These are phyloP conservation scores for Jackrogersella multiformis DNA, from an alignment of 495 filamentous ascomycete species.

Conservation along the genomic window DNA sequence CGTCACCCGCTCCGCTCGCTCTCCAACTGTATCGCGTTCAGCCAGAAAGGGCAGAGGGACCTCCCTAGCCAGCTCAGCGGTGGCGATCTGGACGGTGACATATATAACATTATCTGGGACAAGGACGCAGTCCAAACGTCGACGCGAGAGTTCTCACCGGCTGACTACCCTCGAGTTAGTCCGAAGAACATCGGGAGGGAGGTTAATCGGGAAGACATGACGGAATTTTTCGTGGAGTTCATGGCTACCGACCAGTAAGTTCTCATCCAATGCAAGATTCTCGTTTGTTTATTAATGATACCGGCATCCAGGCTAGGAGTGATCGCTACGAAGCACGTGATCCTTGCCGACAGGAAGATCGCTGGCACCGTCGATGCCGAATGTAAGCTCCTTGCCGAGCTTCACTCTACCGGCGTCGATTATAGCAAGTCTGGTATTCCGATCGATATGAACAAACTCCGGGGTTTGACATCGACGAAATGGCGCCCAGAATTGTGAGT, in stretches of 20 bases:
- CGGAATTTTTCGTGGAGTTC: constrained; percentile 79
- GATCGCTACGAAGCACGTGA: constrained; percentile 72
- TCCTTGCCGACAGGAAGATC: constrained; percentile 69
- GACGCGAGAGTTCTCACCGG: constrained; percentile 57
- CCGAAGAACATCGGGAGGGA: constrained; percentile 65
- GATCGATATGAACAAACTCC: constrained; percentile 56
- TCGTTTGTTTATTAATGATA: neutral
- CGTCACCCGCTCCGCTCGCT: constrained; percentile 68
- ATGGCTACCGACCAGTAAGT: constrained; percentile 73
- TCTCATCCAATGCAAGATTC: neutral
- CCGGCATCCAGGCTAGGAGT: constrained; percentile 60
- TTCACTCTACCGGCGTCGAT: constrained; percentile 83
- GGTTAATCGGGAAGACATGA: constrained; percentile 70
- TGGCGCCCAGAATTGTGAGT: constrained; percentile 57
- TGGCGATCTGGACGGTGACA: constrained; percentile 84
- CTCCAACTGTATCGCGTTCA: constrained; percentile 81
- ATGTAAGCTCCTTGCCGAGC: constrained; percentile 70
- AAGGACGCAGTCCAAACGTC: constrained; percentile 45
- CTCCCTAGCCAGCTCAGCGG: constrained; percentile 79
- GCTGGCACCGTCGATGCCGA: constrained; percentile 64
- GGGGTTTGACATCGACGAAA: constrained; percentile 23
- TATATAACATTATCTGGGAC: constrained; percentile 81
- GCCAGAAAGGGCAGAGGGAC: constrained; percentile 71
- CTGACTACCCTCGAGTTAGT: constrained; percentile 69
- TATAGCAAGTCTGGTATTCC: constrained; percentile 82